Percentiles rank a stretch among this genome's conserved stretches.
phyloP scores from a whole-genome alignment of 2,329 filamentous ascomycete genomes.

The Venturia effusa region DNA sequence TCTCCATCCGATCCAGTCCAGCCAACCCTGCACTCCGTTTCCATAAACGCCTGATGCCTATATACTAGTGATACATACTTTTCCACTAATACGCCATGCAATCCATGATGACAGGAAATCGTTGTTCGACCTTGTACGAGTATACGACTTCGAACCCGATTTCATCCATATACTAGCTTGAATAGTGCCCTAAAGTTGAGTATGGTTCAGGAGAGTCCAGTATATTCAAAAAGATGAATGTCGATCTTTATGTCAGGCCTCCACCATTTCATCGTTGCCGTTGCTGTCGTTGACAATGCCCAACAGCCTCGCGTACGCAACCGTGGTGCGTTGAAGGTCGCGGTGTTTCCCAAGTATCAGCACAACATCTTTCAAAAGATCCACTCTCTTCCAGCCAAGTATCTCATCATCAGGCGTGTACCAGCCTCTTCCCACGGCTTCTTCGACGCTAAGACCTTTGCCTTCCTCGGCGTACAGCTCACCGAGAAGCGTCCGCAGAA shows the following conservation, averaged over 20 bases:
- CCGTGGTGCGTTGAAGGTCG: constrained; percentile 86
- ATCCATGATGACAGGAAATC: not conserved
- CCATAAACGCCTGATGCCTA: not conserved
- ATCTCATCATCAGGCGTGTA: constrained; percentile 57
- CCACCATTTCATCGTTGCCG: not conserved
- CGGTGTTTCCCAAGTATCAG: constrained; percentile 92
- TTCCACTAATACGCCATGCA: not conserved
- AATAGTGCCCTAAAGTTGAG: no score
- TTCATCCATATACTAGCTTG: no score
- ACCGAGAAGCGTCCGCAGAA: constrained; percentile 71
- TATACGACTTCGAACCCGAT: no score
- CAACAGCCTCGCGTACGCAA: constrained; percentile 82
- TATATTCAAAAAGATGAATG: no score
- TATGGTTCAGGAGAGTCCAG: no score
- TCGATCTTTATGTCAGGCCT: not conserved
- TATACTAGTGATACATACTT: not conserved
- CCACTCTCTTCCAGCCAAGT: constrained; percentile 80
- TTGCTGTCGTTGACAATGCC: constrained; percentile 35
- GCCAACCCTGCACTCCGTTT: no score
- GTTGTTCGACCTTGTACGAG: no score
- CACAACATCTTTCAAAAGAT: constrained; percentile 81
- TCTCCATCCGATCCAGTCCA: not conserved
- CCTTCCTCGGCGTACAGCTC: constrained; percentile 52
- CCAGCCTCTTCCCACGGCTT: constrained; percentile 47
- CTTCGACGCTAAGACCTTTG: constrained; percentile 27